Evolutionary conservation across 306 rosid species (phyloP).

Genomic region (Cercis canadensis): DNA sequence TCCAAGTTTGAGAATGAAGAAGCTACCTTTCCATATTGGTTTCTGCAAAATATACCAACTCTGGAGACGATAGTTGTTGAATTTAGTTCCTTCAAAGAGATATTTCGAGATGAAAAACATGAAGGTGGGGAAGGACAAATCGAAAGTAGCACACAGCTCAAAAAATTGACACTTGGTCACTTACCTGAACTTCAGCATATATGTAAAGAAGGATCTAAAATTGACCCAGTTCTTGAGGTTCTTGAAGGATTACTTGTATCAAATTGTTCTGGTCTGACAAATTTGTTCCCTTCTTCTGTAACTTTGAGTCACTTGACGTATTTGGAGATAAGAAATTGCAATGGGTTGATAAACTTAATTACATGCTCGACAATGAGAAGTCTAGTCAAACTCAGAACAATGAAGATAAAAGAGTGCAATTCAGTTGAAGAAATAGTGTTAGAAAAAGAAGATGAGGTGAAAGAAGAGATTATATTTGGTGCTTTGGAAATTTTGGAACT

Average conservation of each 20-base stretch:
- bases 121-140: neutral
- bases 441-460: too few species aligned
- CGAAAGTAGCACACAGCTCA: neutral
- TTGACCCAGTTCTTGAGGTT: slow-evolving; percentile 6
- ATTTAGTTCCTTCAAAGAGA: neutral
- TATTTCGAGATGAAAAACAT: neutral
- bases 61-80: neutral
- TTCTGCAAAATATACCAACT: neutral
- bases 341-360: too few species aligned
- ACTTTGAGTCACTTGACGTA: too few species aligned
- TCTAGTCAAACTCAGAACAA: too few species aligned
- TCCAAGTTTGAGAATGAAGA: neutral
- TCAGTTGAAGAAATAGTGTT: too few species aligned
- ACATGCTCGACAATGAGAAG: too few species aligned
- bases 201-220: slow-evolving; percentile 10
- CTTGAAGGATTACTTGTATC: neutral
- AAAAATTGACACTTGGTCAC: neutral
- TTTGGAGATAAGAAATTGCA: too few species aligned
- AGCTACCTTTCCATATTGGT: neutral
- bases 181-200: slow-evolving; percentile 5
- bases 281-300: too few species aligned
- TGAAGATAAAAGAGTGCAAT: too few species aligned
- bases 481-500: too few species aligned
- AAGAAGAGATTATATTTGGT: too few species aligned
- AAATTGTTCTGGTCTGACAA: neutral